These are phyloP conservation scores for Microthyrium microscopicum DNA, from an alignment of 2,329 filamentous ascomycete species.

Conservation along the genomic window DNA sequence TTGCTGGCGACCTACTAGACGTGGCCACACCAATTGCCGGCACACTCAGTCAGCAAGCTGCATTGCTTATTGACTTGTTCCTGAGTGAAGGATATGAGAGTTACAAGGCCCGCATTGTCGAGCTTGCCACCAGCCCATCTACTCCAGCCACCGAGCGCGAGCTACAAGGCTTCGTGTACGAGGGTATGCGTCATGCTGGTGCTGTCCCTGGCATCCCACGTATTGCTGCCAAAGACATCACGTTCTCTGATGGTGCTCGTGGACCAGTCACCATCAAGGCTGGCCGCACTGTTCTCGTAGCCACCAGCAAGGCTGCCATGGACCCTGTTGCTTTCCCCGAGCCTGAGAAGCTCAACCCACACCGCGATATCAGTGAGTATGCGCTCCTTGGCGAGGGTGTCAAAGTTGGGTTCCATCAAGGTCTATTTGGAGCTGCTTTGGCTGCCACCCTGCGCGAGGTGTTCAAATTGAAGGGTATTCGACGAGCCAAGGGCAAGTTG, in stretches of 20 bases:
- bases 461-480: slow-evolving; percentile 27
- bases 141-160: slow-evolving; percentile 23
- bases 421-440: slow-evolving; percentile 22
- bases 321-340: slow-evolving; percentile 24
- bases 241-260: slow-evolving; percentile 32
- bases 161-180: slow-evolving; percentile 36
- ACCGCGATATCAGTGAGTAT: slow-evolving; percentile 24
- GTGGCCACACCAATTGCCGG: slow-evolving; percentile 33
- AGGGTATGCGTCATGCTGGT: slow-evolving; percentile 37
- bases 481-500: slow-evolving; percentile 20
- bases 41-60: slow-evolving; percentile 36
- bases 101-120: slow-evolving; percentile 34
- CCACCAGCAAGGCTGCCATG: slow-evolving; percentile 27
- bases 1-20: slow-evolving; percentile 33
- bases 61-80: slow-evolving; percentile 35
- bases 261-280: slow-evolving; percentile 30
- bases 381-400: slow-evolving; percentile 24
- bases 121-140: slow-evolving; percentile 30
- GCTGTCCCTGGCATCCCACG: slow-evolving; percentile 36
- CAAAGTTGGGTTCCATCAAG: slow-evolving; percentile 25
- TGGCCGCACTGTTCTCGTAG: slow-evolving; percentile 25
- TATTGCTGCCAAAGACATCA: slow-evolving; percentile 26
- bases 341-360: slow-evolving; percentile 26
- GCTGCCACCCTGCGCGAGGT: slow-evolving; percentile 28
- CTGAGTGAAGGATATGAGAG: slow-evolving; percentile 32